Conservation (phyloP, 2,329 filamentous ascomycete genomes). For the Fusarium sp. region DNA sequence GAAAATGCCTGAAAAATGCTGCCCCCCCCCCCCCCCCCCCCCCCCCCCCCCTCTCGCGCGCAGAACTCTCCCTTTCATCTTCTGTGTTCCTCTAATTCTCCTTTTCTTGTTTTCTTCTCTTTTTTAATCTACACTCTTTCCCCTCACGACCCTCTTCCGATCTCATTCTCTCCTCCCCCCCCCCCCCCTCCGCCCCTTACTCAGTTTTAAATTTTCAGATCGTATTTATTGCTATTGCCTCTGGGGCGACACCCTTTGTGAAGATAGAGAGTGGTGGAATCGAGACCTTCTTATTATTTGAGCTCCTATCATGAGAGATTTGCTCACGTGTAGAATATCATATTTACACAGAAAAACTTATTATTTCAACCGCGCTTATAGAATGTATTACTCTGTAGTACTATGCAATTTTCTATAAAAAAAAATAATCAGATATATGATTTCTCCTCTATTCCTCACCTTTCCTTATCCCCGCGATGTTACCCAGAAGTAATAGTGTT, state of each 20-base stretch:
- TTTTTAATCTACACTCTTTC: no score
- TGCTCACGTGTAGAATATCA: not conserved
- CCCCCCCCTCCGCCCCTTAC: not conserved
- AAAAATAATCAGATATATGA: not conserved
- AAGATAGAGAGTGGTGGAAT: not conserved
- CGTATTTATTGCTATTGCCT: not conserved
- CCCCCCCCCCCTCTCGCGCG: no score
- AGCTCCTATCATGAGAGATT: not conserved
- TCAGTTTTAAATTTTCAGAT: not conserved
- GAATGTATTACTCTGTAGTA: not conserved
- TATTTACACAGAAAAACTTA: not conserved
- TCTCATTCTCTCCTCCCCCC: no score
- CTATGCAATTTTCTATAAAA: not conserved
- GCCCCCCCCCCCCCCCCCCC: no score
- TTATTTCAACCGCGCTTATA: no score
- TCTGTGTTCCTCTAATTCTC: no score
- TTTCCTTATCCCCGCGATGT: not conserved
- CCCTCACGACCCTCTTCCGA: no score
- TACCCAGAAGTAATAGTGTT: conserved; percentile 12
- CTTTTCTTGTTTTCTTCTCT: no score
- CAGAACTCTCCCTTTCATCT: no score
- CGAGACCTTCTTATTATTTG: not conserved
- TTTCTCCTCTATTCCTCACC: not conserved
- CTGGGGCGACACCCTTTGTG: not conserved
- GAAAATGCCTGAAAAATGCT: no score